Evolutionary conservation across 2,329 filamentous ascomycete species (phyloP), one percentile per base, ranked within the genome.

Genomic region (Penicillium griseofulvum): DNA sequence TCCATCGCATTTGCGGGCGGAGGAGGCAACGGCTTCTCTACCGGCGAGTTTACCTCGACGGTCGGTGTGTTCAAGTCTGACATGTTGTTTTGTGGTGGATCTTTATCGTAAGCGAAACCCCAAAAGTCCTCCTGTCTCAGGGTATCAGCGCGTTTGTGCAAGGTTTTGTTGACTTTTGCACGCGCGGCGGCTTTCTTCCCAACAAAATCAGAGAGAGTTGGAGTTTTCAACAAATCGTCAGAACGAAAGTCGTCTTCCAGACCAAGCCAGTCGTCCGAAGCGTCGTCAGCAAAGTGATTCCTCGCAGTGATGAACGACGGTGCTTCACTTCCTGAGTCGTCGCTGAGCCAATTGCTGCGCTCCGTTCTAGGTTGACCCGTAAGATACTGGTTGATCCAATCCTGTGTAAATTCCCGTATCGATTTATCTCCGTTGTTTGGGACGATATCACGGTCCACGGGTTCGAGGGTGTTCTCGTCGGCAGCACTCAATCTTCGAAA

Each of bases 361-460:
- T 94, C 89, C 31, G 82, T 83, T 63, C 85, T 82, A 61, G 81
- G 81, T 62, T 87, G 84, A 60, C 83, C 83, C n/a, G 87, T 83
- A n/a, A 90, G 86, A 68, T 92, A 90, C 58, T 90, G 88, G 57
- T 89, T 87, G 62, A 94, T 91, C 90, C 90, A 93, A 77, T 91
- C 88, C 72, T 92, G 88, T 0, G 88, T 91, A 51, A 92, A 81
- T 56, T 87, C 85, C 59, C 71, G 70, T 54, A 75, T 74, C 1
- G 74, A 71, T 46, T 70, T 72, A 28, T 66, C 70, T 54, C 60
- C 66, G 59, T 64, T 67, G 31, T 57, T 56, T 29, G 61, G 62
- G 9, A 59, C 58, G 46, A 66, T 46, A 48, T 68, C 65, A 52
- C 63, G 54, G 31, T 54, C 57, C 17, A 66, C 66, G 38, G 64